Percentiles rank a stretch among this genome's conserved stretches.
phyloP scores from a whole-genome alignment of 345 rosid genomes.

The Carallia pectinifolia region DNA sequence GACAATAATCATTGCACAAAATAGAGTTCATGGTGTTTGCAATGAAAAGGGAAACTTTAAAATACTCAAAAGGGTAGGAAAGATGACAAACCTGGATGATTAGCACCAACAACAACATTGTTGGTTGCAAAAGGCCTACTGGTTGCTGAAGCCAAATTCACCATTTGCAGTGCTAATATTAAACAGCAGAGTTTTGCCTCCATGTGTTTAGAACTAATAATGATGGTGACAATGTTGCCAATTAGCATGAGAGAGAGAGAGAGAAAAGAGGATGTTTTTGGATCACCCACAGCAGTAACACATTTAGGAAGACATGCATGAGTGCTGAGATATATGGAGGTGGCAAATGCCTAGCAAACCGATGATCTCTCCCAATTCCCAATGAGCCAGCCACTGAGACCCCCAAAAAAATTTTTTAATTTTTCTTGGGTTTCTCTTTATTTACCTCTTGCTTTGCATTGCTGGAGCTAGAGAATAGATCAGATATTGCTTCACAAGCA shows the following conservation, averaged over 20 bases:
- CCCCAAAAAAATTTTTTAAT: too few relatives aligned
- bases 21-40: not conserved
- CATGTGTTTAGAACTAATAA: slow-evolving; percentile 34
- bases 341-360: slow-evolving; percentile 9
- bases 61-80: not conserved
- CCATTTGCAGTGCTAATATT: slow-evolving; percentile 41
- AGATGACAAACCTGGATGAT: slow-evolving; percentile 42
- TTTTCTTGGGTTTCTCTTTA: slow-evolving; percentile 33
- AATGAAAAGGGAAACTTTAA: too few relatives aligned
- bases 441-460: slow-evolving; percentile 12
- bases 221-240: slow-evolving; percentile 16
- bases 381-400: slow-evolving; percentile 13
- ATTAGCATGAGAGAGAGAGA: slow-evolving; percentile 3
- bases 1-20: not conserved
- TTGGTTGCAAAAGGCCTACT: slow-evolving; percentile 50
- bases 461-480: not conserved
- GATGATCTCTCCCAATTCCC: slow-evolving; percentile 30
- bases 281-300: slow-evolving; percentile 8
- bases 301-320: slow-evolving; percentile 17
- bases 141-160: slow-evolving; percentile 42
- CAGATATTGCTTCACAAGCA: slow-evolving; percentile 35
- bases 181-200: slow-evolving; percentile 32
- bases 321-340: slow-evolving; percentile 15
- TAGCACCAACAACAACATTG: slow-evolving; percentile 25
- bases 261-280: not conserved